Base-by-base conservation (phyloP, 2,329 filamentous ascomycete genomes). In the Phialophora expanda region DNA sequence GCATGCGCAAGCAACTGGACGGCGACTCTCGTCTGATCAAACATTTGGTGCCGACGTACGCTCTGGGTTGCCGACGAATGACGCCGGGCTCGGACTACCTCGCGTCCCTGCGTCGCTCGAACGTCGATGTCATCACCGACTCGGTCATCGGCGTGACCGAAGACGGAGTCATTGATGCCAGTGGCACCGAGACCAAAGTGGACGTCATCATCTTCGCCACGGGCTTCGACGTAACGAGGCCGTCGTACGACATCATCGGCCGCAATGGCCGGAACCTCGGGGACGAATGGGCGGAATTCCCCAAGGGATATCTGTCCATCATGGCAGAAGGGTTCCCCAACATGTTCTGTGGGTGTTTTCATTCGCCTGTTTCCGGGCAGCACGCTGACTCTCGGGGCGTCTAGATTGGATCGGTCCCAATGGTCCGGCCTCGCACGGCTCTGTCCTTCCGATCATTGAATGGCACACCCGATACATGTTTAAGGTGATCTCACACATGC, bases 221-320 rank as follows among this genome's bases (percentile, higher is more conserved):
- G 1, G 76, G 76, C 0, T 78, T 77, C 51, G 71, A 78, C 57
- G 72, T 73, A 1, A 69, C 74, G 61, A 61, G 58, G 5, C 75
- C 75, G 1, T 60, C 58, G 14, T 76, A 72, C 57, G 12, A 32
- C 7, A 46, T 61, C 14, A 46, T 46, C 26, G 64, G 56, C 38
- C 46, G 54, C 32, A 32, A 62, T 30, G 74, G 73, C 2, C 64
- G 68, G 4, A 67, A 70, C 38, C 64, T 77, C n/a, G 65, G 60
- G 7, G 69, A 75, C 1, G 58, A 69, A 56, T 77, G 74, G 75
- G 66, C 59, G 41, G 41, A 69, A 4, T 60, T 66, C 17, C 70
- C 75, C 0, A 65, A 70, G n/a, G 67, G 68, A 1, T 76, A 76
- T 58, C 66, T 76, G 20, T 59, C 61, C 2, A 55, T 76, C n/a